Percentiles rank a stretch among this genome's conserved stretches.
phyloP scores from a whole-genome alignment of 2,329 filamentous ascomycete species.

The Paecilomyces niveus region DNA sequence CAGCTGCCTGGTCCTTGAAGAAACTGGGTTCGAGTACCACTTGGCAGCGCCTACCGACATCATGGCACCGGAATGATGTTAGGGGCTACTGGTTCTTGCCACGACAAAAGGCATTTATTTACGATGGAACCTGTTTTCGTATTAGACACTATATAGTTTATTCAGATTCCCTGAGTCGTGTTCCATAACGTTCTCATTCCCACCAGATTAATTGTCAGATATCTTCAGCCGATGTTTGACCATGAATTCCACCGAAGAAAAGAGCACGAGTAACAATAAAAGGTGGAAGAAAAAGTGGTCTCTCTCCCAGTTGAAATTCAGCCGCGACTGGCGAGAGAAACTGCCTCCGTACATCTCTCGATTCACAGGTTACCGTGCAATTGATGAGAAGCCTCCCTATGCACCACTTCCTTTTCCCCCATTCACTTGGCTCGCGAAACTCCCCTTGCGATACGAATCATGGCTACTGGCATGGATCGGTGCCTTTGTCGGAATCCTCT shows the following conservation, averaged over 20 bases:
- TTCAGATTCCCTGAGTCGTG: too few relatives aligned
- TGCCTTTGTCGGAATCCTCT: conserved; percentile 8
- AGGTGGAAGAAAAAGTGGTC: background rate
- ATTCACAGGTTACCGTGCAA: background rate
- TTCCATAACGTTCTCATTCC: too few relatives aligned
- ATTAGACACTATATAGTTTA: too few relatives aligned
- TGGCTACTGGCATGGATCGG: conserved; percentile 8
- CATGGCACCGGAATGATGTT: too few relatives aligned
- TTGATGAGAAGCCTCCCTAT: background rate
- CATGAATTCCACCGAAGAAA: background rate
- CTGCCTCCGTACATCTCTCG: background rate
- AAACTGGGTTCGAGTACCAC: too few relatives aligned
- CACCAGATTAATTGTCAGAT: too few relatives aligned
- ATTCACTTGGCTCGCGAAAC: background rate
- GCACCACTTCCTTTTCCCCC: background rate
- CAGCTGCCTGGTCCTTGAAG: too few relatives aligned
- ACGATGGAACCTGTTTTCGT: too few relatives aligned
- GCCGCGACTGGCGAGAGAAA: background rate
- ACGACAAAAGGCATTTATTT: too few relatives aligned
- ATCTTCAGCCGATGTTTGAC: too few relatives aligned
- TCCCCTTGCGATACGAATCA: conserved; percentile 26
- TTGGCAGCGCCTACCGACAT: too few relatives aligned
- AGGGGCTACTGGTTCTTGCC: too few relatives aligned
- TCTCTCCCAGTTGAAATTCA: background rate
- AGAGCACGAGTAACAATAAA: background rate